Conservation (phyloP, 768 basidiomycete species). For the Rhizopogon roseolus region DNA sequence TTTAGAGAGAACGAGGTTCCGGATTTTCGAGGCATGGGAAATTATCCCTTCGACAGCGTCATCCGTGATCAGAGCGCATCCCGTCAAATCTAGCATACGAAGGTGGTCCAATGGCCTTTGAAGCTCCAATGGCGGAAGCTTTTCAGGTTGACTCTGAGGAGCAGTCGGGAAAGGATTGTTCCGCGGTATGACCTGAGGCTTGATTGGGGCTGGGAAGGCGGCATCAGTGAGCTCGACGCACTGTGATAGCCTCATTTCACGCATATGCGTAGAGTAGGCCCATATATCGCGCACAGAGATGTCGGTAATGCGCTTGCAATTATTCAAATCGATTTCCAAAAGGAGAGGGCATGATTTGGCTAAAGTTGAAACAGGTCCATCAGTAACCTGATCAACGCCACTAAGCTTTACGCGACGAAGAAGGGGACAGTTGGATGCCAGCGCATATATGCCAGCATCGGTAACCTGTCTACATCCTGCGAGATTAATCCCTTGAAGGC, state of each 20-base stretch:
- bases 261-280: constrained; percentile 74
- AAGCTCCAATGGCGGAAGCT: constrained; percentile 64
- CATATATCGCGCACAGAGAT: constrained; percentile 78
- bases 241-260: constrained; percentile 84
- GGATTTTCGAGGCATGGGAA: constrained; percentile 74
- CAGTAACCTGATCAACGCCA: constrained; percentile 70
- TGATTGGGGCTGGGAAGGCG: constrained; percentile 76
- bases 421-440: constrained; percentile 70
- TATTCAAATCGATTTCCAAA: constrained; percentile 91
- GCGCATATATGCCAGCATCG: constrained; percentile 68
- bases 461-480: constrained; percentile 78
- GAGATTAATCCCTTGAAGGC: constrained; percentile 90
- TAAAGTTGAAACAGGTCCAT: constrained; percentile 69
- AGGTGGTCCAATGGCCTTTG: constrained; percentile 73
- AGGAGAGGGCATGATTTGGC: constrained; percentile 78
- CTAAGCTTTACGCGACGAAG: constrained; percentile 90
- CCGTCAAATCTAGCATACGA: constrained; percentile 90
- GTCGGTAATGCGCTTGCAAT: constrained; percentile 76
- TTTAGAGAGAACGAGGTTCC: constrained; percentile 85
- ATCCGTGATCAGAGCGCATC: constrained; percentile 77
- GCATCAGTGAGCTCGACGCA: constrained; percentile 75
- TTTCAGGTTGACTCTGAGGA: constrained; percentile 30
- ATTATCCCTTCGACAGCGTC: constrained; percentile 80
- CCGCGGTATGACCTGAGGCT: constrained; percentile 29
- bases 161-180: constrained; percentile 34